Base-by-base conservation (phyloP, 495 filamentous ascomycete species). In the Elasticomyces elasticus region DNA sequence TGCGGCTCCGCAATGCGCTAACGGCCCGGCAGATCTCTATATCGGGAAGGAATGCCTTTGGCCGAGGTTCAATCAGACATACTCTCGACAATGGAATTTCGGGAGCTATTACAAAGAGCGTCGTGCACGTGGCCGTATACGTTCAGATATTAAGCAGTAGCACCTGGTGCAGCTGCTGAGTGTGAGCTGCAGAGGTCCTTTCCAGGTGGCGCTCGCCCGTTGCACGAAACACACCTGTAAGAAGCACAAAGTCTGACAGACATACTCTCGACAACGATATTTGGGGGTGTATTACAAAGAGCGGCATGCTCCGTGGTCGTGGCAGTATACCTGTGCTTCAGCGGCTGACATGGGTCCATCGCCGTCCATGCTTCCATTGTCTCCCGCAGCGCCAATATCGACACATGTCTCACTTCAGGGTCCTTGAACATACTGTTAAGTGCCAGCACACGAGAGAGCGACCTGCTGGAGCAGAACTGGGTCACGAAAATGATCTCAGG, bases 361-460 rank as follows among this genome's bases (percentile, higher is more conserved):
- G 30, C 30, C 30, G 15, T 33, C n/a, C n/a, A n/a, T n/a, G n/a
- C n/a, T 33, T 7, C 30, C 30, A 33, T 7, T 33, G 7, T 7
- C 30, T 33, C 30, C 30, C 7, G 7, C 30, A 15, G 30, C 7
- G 30, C 30, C 7, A 33, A 33, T 15, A 7, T 15, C 30, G 30
- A 33, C 30, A 33, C 7, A 33, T 33, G 30, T 31, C 46, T 26
- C 15, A 25, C 40, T 54, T 54, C 42, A 6, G 19, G 13, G 33
- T 53, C 23, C 7, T 17, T 2, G 51, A 53, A 25, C 51, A 44
- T 40, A 25, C n/a, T 15, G 40, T 45, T 7, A 23, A 23, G 20
- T 26, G 20, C 25, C 51, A 53, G 23, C 51, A 53, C 25, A 42
- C 40, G 11, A 35, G 51, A 2, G 51, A 45, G 3, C 40, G 40